Percentiles rank a stretch among this genome's conserved stretches.
phyloP scores from a whole-genome alignment of 164 flowering plant species.

The Nelumbo lutea region DNA sequence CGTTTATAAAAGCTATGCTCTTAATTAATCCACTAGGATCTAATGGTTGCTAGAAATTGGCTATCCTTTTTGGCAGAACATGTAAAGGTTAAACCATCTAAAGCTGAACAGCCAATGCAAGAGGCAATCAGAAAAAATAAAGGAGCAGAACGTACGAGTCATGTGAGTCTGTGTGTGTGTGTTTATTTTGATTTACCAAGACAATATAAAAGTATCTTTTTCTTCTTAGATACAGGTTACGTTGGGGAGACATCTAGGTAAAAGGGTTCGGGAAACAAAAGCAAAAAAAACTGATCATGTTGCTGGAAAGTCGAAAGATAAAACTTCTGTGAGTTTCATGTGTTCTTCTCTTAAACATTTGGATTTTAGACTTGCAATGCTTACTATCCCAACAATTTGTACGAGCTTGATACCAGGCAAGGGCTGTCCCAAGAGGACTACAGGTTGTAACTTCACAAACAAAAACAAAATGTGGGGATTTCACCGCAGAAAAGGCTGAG shows the following conservation, averaged over 20 bases:
- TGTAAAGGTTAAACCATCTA: slow-evolving; percentile 5
- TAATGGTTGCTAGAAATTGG: too few relatives aligned
- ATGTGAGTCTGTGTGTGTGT: not conserved
- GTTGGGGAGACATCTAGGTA: not conserved
- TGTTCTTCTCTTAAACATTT: not conserved
- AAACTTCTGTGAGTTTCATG: not conserved
- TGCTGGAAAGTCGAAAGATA: not conserved
- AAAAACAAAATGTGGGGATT: not conserved
- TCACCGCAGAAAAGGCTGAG: not conserved
- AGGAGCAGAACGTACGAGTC: not conserved
- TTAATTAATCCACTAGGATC: too few relatives aligned
- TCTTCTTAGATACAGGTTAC: slow-evolving; percentile 13
- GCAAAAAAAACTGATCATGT: not conserved
- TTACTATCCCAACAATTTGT: not conserved
- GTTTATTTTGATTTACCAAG: not conserved
- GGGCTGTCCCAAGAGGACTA: not conserved
- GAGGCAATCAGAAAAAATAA: not conserved
- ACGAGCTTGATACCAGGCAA: not conserved
- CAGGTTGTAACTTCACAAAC: not conserved
- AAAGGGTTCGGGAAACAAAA: not conserved
- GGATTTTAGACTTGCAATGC: not conserved
- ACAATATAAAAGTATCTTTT: not conserved
- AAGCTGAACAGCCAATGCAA: slow-evolving; percentile 5
- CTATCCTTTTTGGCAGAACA: slow-evolving; percentile 4
- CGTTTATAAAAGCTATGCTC: too few relatives aligned